Percentiles rank a stretch among this genome's conserved stretches.
Conservation (phyloP, 116 monocot genomes). For the Cymodocea nodosa region DNA sequence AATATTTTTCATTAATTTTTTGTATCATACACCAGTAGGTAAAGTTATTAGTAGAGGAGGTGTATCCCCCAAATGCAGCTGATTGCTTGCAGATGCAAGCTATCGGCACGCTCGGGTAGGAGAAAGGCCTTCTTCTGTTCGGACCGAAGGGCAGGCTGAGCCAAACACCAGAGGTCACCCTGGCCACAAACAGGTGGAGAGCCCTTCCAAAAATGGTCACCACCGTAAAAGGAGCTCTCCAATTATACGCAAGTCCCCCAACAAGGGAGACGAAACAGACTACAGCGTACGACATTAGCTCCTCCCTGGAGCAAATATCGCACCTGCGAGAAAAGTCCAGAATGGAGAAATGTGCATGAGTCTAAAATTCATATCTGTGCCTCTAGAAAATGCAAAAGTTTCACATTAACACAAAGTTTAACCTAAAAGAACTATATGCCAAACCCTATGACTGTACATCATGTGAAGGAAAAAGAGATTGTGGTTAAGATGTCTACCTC, state of each 20-base stretch:
- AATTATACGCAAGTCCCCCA: constrained; percentile 48
- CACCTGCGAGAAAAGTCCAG: constrained; percentile 80
- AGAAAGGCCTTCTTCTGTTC: constrained; percentile 38
- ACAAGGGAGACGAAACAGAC: constrained; percentile 28
- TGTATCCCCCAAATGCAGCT: constrained; percentile 14
- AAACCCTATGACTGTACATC: neutral
- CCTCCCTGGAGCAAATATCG: constrained; percentile 99
- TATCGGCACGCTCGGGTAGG: constrained; percentile 35
- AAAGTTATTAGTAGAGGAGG: constrained; percentile 33
- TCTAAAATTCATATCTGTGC: constrained; percentile 9
- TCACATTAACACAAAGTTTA: neutral
- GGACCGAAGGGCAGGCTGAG: constrained; percentile 25
- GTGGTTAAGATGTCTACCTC: constrained; percentile 40
- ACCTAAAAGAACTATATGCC: neutral
- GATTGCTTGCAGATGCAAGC: constrained; percentile 50
- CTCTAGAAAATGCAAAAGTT: constrained; percentile 3
- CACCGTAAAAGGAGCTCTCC: constrained; percentile 40
- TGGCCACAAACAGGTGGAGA: constrained; percentile 16
- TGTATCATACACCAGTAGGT: constrained; percentile 10
- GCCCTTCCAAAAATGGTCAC: constrained; percentile 16
- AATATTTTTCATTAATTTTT: constrained; percentile 5
- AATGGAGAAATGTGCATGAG: constrained; percentile 42
- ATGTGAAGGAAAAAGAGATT: neutral
- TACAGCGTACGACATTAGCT: constrained; percentile 99
- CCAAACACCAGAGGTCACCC: constrained; percentile 22